A percentile compares a stretch with the other conserved stretches of the same genome.
Evolutionary conservation across 1,139 yeast genomes (phyloP).

Genomic region (Kluyveromyces sp.): DNA sequence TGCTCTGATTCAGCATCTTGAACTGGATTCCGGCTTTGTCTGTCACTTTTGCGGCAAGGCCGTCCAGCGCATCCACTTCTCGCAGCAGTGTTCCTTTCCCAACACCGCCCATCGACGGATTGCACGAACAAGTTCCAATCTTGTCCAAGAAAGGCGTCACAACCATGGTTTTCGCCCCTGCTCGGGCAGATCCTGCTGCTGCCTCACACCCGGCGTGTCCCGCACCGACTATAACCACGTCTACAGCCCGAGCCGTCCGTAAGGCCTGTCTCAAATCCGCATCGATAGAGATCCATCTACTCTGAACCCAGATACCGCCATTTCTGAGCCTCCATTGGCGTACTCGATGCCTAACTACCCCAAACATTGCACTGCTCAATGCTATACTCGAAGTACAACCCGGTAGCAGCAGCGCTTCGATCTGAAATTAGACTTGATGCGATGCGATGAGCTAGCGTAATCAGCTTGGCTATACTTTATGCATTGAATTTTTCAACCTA

Average conservation of each 20-base stretch:
- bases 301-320: background rate
- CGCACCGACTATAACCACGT: slow-evolving; percentile 90
- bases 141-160: slow-evolving; percentile 70
- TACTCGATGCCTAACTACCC: background rate
- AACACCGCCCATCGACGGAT: slow-evolving; percentile 97
- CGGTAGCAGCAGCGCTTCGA: too few relatives aligned
- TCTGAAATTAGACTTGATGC: background rate
- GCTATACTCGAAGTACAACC: too few relatives aligned
- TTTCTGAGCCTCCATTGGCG: background rate
- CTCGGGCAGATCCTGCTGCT: slow-evolving; percentile 83
- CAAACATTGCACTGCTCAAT: too few relatives aligned
- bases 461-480: background rate
- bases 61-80: slow-evolving; percentile 96
- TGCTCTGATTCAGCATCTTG: slow-evolving; percentile 74
- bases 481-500: background rate
- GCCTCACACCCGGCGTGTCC: slow-evolving; percentile 99
- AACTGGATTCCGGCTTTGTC: slow-evolving; percentile 93
- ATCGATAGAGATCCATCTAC: slow-evolving; percentile 26
- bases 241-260: slow-evolving; percentile 37
- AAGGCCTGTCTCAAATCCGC: slow-evolving; percentile 37
- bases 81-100: slow-evolving; percentile 91
- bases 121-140: slow-evolving; percentile 93
- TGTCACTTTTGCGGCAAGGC: slow-evolving; percentile 75
- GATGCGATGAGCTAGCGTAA: background rate
- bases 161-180: slow-evolving; percentile 66